Conservation (phyloP, 352 stramenopile genomes). For the Phytophthora tubulina region DNA sequence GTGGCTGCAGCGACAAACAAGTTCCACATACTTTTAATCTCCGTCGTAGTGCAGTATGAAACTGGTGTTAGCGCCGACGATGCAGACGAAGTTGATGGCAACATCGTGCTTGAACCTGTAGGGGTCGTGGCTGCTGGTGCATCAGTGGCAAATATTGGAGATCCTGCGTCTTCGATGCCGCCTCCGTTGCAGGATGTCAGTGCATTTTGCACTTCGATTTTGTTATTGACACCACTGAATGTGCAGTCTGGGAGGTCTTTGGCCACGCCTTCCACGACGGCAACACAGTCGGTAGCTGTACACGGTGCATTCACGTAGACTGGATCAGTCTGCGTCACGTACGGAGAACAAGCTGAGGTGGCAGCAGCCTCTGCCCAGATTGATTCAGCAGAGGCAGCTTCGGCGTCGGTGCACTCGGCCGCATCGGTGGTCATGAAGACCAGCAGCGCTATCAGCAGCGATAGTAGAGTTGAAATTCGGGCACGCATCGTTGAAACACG, state of each 20-base stretch:
- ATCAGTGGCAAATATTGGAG: conserved; percentile 2
- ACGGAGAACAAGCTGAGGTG: conserved; percentile 27
- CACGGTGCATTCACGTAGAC: conserved; percentile 38
- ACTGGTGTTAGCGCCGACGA: conserved; percentile 9
- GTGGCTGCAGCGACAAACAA: conserved; percentile 28
- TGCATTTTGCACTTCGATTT: conserved; percentile 35
- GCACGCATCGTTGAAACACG: not conserved
- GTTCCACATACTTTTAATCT: conserved; percentile 30
- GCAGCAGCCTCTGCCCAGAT: conserved; percentile 29
- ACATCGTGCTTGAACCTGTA: conserved; percentile 5
- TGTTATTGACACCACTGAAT: conserved; percentile 41
- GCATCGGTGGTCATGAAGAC: conserved; percentile 7
- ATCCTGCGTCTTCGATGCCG: conserved; percentile 2
- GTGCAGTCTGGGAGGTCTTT: conserved; percentile 37
- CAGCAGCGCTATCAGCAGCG: conserved; percentile 2
- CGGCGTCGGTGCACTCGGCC: conserved; percentile 30
- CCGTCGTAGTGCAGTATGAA: conserved; percentile 24
- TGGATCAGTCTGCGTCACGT: conserved; percentile 27
- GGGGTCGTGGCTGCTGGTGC: not conserved
- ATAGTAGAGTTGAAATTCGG: not conserved
- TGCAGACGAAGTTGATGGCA: conserved; percentile 10
- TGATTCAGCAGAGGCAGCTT: conserved; percentile 17
- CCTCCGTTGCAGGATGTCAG: conserved; percentile 29
- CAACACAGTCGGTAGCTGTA: conserved; percentile 31
- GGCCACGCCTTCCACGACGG: conserved; percentile 25